phyloP scores from a whole-genome alignment of 106 monocot genomes.

The Agapanthus africanus region DNA sequence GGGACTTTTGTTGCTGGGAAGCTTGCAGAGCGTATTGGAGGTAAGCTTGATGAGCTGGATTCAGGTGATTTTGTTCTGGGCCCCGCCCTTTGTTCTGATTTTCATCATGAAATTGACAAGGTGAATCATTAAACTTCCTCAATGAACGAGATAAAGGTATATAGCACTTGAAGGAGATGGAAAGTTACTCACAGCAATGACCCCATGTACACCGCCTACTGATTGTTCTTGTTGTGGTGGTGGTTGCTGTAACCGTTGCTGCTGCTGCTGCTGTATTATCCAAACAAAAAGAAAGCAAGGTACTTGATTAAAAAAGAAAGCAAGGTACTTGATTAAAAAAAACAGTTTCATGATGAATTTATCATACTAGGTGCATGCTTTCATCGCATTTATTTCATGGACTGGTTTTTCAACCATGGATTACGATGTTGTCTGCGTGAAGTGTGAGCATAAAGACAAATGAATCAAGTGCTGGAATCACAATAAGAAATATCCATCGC shows the following conservation, averaged over 20 bases:
- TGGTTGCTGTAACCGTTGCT: slow-evolving; percentile 24
- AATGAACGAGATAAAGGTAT: slow-evolving; percentile 20
- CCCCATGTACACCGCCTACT: slow-evolving; percentile 46
- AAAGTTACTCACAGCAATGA: slow-evolving; percentile 32
- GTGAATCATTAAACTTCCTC: slow-evolving; percentile 22
- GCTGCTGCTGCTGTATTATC: slow-evolving; percentile 6
- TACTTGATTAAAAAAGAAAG: slow-evolving; percentile 12
- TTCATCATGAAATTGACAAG: slow-evolving; percentile 28
- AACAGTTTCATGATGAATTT: not conserved
- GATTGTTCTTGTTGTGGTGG: slow-evolving; percentile 22
- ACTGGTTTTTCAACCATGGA: not conserved
- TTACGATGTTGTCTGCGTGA: too few relatives aligned
- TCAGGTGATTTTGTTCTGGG: slow-evolving; percentile 35
- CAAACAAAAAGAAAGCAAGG: too few relatives aligned
- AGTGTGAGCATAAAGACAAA: not conserved
- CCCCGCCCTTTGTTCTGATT: slow-evolving; percentile 35
- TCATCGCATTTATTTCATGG: not conserved
- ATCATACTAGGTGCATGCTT: not conserved
- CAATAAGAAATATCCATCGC: not conserved
- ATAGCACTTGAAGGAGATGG: slow-evolving; percentile 42
- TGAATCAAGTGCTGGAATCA: not conserved
- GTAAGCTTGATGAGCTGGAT: slow-evolving; percentile 60
- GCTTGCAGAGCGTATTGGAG: slow-evolving; percentile 60
- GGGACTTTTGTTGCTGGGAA: slow-evolving; percentile 71
- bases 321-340: not conserved